Conservation (phyloP, 148 eudicot species). For the Rhododendron williamsianum region DNA sequence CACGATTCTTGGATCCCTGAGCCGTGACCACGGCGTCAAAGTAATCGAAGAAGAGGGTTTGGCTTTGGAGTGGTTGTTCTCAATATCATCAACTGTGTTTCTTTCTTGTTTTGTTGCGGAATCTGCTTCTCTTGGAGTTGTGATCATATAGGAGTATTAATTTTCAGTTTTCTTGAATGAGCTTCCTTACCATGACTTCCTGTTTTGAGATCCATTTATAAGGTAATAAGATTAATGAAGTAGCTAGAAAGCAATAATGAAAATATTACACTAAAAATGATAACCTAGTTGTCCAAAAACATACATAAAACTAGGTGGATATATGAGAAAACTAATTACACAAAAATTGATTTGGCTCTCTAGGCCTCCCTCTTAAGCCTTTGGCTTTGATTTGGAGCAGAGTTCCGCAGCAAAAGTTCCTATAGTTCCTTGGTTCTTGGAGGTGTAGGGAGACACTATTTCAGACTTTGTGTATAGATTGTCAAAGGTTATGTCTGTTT, state of each 20-base stretch:
- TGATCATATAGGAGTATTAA: conserved; percentile 9
- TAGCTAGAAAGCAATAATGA: not conserved
- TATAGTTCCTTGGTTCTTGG: too few species aligned
- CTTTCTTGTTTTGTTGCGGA: conserved; percentile 17
- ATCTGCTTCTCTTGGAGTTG: conserved; percentile 19
- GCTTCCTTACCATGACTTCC: conserved; percentile 2
- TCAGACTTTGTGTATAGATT: too few species aligned
- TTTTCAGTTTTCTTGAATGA: not conserved
- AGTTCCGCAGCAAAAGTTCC: too few species aligned
- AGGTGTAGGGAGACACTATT: too few species aligned
- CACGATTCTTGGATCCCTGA: conserved; percentile 41
- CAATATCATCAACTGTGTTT: not conserved
- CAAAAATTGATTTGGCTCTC: too few species aligned
- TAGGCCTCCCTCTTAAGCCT: too few species aligned
- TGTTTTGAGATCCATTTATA: not conserved
- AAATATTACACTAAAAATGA: not conserved
- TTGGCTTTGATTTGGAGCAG: too few species aligned
- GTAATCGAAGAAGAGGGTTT: conserved; percentile 4
- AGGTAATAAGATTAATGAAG: not conserved
- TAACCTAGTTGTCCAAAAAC: not conserved
- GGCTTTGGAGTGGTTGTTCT: conserved; percentile 8
- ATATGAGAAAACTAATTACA: not conserved
- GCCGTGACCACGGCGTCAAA: conserved; percentile 30
- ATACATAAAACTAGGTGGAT: not conserved
- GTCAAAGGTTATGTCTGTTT: too few species aligned